Evolutionary conservation across 176 grass and related monocot genomes (phyloP).

Genomic region (Alloteropsis semialata): DNA sequence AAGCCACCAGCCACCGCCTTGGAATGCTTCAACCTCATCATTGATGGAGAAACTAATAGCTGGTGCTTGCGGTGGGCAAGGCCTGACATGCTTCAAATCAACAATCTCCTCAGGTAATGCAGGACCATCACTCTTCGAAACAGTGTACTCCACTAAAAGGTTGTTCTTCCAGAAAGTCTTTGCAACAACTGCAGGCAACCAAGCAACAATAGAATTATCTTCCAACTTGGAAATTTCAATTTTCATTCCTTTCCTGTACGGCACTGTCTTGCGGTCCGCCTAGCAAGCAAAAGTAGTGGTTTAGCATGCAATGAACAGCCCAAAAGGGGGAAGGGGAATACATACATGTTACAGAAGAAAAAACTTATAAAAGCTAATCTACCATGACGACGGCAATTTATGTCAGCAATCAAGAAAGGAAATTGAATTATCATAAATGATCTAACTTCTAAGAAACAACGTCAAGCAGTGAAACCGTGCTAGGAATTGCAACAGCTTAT

Average conservation of each 20-base stretch:
- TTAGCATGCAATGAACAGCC: slow-evolving; percentile 6
- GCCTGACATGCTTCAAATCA: slow-evolving; percentile 61
- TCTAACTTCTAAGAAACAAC: neutral
- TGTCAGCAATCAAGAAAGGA: neutral
- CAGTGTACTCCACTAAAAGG: slow-evolving; percentile 54
- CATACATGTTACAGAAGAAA: neutral
- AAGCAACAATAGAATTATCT: slow-evolving; percentile 44
- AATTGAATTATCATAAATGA: neutral
- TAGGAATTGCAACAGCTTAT: neutral
- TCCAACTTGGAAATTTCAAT: slow-evolving; percentile 57
- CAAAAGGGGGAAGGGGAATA: neutral
- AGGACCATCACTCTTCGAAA: slow-evolving; percentile 3
- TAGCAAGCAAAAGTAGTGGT: slow-evolving; percentile 8
- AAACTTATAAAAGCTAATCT: neutral
- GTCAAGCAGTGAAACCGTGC: neutral
- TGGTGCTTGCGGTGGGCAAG: slow-evolving; percentile 32
- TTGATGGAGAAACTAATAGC: slow-evolving; percentile 36
- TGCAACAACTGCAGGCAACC: slow-evolving; percentile 48
- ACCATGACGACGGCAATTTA: neutral
- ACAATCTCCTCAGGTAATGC: slow-evolving; percentile 46
- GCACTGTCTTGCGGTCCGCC: slow-evolving; percentile 15
- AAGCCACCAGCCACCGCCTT: slow-evolving; percentile 56
- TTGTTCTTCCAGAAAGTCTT: slow-evolving; percentile 66
- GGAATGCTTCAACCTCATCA: slow-evolving; percentile 68
- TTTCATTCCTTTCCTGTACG: slow-evolving; percentile 30